Conservation (phyloP, 2,329 filamentous ascomycete species). For the Talaromyces marneffei region DNA sequence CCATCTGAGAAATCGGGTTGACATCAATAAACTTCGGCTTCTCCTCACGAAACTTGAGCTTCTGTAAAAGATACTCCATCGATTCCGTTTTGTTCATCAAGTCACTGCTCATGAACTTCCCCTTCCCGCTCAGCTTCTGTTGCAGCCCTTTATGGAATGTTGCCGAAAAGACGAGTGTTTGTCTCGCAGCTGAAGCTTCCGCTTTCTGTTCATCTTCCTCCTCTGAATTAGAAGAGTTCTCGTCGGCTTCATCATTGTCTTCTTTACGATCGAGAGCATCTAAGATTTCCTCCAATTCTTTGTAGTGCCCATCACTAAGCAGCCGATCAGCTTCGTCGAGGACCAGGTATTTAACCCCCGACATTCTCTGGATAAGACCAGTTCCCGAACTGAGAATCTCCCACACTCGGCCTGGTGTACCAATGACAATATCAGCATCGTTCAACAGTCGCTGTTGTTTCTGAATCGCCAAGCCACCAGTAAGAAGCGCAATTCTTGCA, state of each 20-base stretch:
- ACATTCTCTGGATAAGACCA: conserved; percentile 64
- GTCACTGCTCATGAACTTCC: conserved; percentile 51
- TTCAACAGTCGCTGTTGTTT: conserved; percentile 85
- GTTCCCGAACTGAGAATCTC: conserved; percentile 77
- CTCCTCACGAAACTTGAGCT: conserved; percentile 78
- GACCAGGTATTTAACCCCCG: conserved; percentile 72
- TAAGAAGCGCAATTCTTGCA: conserved; percentile 71
- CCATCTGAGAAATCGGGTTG: conserved; percentile 86
- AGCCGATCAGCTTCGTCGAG: conserved; percentile 92
- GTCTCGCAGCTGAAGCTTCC: conserved; percentile 44
- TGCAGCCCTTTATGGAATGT: conserved; percentile 91
- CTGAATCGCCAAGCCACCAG: conserved; percentile 85
- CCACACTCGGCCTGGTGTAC: conserved; percentile 88
- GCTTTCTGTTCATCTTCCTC: conserved; percentile 35
- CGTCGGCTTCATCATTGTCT: conserved; percentile 30
- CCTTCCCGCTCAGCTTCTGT: conserved; percentile 79
- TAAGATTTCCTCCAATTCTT: conserved; percentile 85
- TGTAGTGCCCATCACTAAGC: conserved; percentile 88
- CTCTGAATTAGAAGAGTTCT: conserved; percentile 26
- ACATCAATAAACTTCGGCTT: conserved; percentile 87
- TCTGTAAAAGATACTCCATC: conserved; percentile 87
- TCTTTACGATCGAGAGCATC: conserved; percentile 66
- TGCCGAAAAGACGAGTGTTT: conserved; percentile 93
- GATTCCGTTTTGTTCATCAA: conserved; percentile 69
- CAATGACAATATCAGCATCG: conserved; percentile 86